A percentile compares a stretch with the other conserved stretches of the same genome.
Conservation (phyloP, 2,329 filamentous ascomycete species). For the Ophiostoma sp. region DNA sequence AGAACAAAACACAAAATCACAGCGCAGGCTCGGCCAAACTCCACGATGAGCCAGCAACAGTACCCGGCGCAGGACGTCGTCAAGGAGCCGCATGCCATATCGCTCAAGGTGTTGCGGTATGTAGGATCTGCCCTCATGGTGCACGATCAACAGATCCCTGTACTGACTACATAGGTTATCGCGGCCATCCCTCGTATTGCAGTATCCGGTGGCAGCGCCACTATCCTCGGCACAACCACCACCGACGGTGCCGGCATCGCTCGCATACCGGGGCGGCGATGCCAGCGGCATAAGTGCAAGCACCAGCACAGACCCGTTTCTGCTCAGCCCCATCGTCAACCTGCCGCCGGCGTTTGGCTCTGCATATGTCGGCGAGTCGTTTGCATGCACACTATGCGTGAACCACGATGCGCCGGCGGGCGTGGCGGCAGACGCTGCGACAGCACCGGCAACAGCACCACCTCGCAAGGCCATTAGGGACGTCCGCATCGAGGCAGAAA, state of each 20-base stretch:
- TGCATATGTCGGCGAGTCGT: constrained; percentile 91
- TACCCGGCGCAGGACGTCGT: constrained; percentile 52
- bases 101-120: constrained; percentile 68
- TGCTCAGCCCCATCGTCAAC: constrained; percentile 64
- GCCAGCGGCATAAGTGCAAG: constrained; percentile 24
- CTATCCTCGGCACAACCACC: constrained; percentile 41
- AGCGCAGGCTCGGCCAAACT: neutral
- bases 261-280: constrained; percentile 55
- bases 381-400: constrained; percentile 90
- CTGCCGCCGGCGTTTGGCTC: constrained; percentile 88
- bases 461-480: constrained; percentile 58
- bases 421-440: constrained; percentile 28
- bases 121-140: constrained; percentile 1
- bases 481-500: constrained; percentile 81
- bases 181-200: constrained; percentile 68
- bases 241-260: constrained; percentile 57
- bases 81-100: constrained; percentile 74
- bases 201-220: constrained; percentile 56
- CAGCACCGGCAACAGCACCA: constrained; percentile 29
- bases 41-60: constrained; percentile 53
- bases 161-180: constrained; percentile 57
- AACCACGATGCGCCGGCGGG: constrained; percentile 66
- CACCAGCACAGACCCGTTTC: constrained; percentile 51
- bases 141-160: neutral
- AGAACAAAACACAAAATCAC: neutral